phyloP scores from a whole-genome alignment of 106 monocot species.

The Platanthera zijinensis region DNA sequence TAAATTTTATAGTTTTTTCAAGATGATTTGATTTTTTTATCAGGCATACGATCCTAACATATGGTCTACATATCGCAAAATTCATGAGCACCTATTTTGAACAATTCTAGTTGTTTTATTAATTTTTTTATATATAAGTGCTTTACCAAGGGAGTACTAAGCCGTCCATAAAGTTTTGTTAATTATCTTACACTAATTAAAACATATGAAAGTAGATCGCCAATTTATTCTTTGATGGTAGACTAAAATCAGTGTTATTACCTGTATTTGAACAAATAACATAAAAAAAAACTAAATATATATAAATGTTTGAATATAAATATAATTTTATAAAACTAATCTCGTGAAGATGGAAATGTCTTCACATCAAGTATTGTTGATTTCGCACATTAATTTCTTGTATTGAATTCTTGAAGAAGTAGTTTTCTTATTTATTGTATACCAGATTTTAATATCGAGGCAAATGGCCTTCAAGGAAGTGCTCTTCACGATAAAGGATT shows the following conservation, averaged over 20 bases:
- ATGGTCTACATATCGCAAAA: not conserved
- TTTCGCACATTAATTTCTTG: not conserved
- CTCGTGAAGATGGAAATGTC: no score
- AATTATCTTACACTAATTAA: not conserved
- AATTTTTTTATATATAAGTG: not conserved
- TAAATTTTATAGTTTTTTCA: not conserved
- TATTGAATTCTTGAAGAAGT: not conserved
- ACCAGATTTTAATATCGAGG: constrained; percentile 51
- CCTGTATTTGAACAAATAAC: not conserved
- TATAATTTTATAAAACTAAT: no score
- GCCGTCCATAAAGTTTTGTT: not conserved
- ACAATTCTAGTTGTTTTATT: no score
- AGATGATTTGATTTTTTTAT: not conserved
- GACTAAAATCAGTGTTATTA: not conserved
- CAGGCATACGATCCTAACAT: not conserved
- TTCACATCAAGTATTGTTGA: not conserved
- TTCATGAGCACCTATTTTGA: not conserved
- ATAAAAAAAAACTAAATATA: not conserved
- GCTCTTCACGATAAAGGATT: constrained; percentile 53
- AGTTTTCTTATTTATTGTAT: not conserved
- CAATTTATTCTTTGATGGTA: not conserved
- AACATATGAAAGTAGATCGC: not conserved
- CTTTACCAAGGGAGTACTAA: not conserved
- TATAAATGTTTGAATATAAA: no score
- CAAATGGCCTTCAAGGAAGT: constrained; percentile 41